These are phyloP conservation scores for Knoxdaviesia proteae DNA, from an alignment of 2,329 filamentous ascomycete genomes.

Conservation along the genomic window DNA sequence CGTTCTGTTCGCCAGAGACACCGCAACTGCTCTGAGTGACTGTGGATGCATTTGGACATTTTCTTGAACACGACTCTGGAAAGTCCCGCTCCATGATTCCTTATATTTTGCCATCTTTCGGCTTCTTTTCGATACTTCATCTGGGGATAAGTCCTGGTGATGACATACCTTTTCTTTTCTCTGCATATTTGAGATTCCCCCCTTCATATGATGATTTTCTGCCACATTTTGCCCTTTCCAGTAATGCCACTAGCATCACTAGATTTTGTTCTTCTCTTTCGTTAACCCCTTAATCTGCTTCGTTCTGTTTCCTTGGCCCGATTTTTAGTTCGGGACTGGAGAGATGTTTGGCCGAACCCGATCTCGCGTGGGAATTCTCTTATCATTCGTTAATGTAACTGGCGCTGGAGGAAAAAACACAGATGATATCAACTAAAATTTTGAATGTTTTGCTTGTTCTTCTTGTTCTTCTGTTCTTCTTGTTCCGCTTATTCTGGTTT, in stretches of 20 bases:
- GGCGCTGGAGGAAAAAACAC: too few species aligned
- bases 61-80: too few species aligned
- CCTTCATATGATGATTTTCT: too few species aligned
- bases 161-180: too few species aligned
- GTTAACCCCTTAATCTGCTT: background rate
- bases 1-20: slow-evolving; percentile 1
- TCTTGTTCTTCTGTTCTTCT: background rate
- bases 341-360: background rate
- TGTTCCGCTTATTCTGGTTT: background rate
- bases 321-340: background rate
- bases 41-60: slow-evolving; percentile 2
- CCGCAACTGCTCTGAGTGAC: slow-evolving; percentile 1
- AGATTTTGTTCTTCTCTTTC: background rate
- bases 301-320: background rate
- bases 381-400: too few species aligned
- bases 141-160: too few species aligned
- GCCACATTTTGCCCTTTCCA: background rate
- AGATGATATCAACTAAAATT: background rate
- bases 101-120: too few species aligned
- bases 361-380: too few species aligned
- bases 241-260: background rate
- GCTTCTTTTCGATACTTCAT: too few species aligned
- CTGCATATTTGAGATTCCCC: too few species aligned
- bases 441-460: background rate
- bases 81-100: too few species aligned